phyloP scores from a whole-genome alignment of 2,329 filamentous ascomycete species.

The Verticillium zaregamsianum region DNA sequence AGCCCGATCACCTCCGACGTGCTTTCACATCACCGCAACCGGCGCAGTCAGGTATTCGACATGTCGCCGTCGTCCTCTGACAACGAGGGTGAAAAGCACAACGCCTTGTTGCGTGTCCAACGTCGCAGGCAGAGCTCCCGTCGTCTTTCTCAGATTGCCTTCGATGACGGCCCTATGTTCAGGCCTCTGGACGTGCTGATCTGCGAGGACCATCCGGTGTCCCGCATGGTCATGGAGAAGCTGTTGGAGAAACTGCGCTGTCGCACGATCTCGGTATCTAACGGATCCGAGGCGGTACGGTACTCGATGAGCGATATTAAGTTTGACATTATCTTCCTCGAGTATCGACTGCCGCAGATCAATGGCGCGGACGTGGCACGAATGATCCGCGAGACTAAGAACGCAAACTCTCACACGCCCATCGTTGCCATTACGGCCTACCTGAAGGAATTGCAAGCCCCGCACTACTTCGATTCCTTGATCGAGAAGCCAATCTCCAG shows the following conservation, averaged over 20 bases:
- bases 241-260: constrained; percentile 92
- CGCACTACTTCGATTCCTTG: constrained; percentile 91
- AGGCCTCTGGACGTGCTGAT: constrained; percentile 90
- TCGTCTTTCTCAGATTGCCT: constrained; percentile 83
- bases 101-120: constrained; percentile 86
- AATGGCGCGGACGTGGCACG: constrained; percentile 93
- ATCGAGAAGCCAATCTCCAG: constrained; percentile 96
- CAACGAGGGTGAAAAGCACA: constrained; percentile 90
- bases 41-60: constrained; percentile 90
- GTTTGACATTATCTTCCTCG: constrained; percentile 98
- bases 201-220: constrained; percentile 96
- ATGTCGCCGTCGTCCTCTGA: constrained; percentile 97
- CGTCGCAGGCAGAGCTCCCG: constrained; percentile 93
- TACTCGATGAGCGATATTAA: constrained; percentile 97
- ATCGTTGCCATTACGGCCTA: constrained; percentile 97
- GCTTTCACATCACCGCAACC: constrained; percentile 75
- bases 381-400: constrained; percentile 97
- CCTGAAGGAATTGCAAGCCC: constrained; percentile 91
- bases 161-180: constrained; percentile 81
- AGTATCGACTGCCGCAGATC: constrained; percentile 92
- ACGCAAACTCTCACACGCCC: constrained; percentile 88
- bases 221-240: constrained; percentile 98
- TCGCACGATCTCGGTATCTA: constrained; percentile 85
- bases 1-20: constrained; percentile 68
- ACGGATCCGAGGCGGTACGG: constrained; percentile 85